These are phyloP conservation scores for Nelumbo lutea DNA, from an alignment of 164 flowering plant genomes.

Conservation along the genomic window DNA sequence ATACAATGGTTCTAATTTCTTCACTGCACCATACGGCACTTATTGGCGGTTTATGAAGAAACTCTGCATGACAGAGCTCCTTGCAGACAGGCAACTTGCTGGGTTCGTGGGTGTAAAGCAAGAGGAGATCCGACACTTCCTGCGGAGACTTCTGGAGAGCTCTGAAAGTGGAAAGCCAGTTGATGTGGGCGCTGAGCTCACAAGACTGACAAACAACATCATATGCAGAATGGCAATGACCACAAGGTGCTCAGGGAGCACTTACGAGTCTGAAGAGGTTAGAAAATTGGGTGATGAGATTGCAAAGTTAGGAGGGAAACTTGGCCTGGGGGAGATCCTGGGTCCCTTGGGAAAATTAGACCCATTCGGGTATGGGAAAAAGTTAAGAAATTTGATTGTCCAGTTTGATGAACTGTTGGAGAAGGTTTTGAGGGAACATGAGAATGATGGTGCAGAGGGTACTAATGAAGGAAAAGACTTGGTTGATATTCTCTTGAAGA, in stretches of 20 bases:
- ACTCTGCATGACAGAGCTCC: slow-evolving; percentile 38
- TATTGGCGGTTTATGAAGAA: slow-evolving; percentile 59
- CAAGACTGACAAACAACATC: slow-evolving; percentile 21
- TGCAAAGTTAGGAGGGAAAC: slow-evolving; percentile 17
- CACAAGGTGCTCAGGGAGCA: slow-evolving; percentile 20
- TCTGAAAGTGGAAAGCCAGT: slow-evolving; percentile 12
- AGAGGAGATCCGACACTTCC: slow-evolving; percentile 20
- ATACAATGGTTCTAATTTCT: slow-evolving; percentile 28
- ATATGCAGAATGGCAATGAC: slow-evolving; percentile 31
- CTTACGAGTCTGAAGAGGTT: slow-evolving; percentile 24
- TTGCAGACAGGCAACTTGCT: slow-evolving; percentile 20
- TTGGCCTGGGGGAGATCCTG: slow-evolving; percentile 25
- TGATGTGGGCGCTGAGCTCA: slow-evolving; percentile 22
- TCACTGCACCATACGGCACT: slow-evolving; percentile 34
- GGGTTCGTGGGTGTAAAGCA: slow-evolving; percentile 16
- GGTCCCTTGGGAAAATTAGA: slow-evolving; percentile 10
- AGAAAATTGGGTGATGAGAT: slow-evolving; percentile 27
- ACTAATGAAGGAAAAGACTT: slow-evolving; percentile 18
- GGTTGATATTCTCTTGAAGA: slow-evolving; percentile 28
- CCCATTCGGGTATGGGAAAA: slow-evolving; percentile 25
- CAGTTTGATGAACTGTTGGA: slow-evolving; percentile 33
- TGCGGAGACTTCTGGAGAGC: slow-evolving; percentile 11
- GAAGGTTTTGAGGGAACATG: slow-evolving; percentile 27
- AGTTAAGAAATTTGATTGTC: slow-evolving; percentile 10
- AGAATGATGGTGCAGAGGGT: slow-evolving; percentile 1